Evolutionary conservation across 768 basidiomycete genomes (phyloP).

Genomic region (Rhizopogon vulgaris): DNA sequence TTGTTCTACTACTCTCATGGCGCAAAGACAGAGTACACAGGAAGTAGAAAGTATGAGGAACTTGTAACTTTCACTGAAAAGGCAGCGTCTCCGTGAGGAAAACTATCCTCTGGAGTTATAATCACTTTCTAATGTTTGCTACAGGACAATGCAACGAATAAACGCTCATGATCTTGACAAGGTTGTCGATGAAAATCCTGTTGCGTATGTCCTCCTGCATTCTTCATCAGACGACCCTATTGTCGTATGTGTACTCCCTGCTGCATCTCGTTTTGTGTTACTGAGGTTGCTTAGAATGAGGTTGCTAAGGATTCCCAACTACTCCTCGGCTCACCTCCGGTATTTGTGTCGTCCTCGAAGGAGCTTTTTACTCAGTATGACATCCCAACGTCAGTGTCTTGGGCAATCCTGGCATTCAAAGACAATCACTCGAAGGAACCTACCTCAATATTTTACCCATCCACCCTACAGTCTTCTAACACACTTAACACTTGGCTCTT

Average conservation of each 20-base stretch:
- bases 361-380: slow-evolving; percentile 28
- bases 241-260: slow-evolving; percentile 22
- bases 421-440: slow-evolving; percentile 45
- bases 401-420: slow-evolving; percentile 66
- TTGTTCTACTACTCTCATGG: slow-evolving; percentile 60
- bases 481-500: slow-evolving; percentile 51
- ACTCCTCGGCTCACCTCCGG: slow-evolving; percentile 41
- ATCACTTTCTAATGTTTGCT: background rate
- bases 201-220: slow-evolving; percentile 57
- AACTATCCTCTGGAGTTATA: slow-evolving; percentile 6
- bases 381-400: slow-evolving; percentile 35
- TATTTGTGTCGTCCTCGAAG: slow-evolving; percentile 35
- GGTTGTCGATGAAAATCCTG: slow-evolving; percentile 39
- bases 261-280: background rate
- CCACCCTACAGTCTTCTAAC: slow-evolving; percentile 1
- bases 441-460: slow-evolving; percentile 34
- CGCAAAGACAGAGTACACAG: slow-evolving; percentile 68
- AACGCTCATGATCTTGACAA: slow-evolving; percentile 37
- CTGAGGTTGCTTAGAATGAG: slow-evolving; percentile 31
- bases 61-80: slow-evolving; percentile 72
- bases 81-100: slow-evolving; percentile 60
- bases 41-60: slow-evolving; percentile 64
- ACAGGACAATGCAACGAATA: slow-evolving; percentile 35
- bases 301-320: slow-evolving; percentile 53
- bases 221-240: slow-evolving; percentile 23